Percentiles rank a stretch among this genome's conserved stretches.
Conservation (phyloP, 2,329 filamentous ascomycete species). For the Nakataea oryzae region DNA sequence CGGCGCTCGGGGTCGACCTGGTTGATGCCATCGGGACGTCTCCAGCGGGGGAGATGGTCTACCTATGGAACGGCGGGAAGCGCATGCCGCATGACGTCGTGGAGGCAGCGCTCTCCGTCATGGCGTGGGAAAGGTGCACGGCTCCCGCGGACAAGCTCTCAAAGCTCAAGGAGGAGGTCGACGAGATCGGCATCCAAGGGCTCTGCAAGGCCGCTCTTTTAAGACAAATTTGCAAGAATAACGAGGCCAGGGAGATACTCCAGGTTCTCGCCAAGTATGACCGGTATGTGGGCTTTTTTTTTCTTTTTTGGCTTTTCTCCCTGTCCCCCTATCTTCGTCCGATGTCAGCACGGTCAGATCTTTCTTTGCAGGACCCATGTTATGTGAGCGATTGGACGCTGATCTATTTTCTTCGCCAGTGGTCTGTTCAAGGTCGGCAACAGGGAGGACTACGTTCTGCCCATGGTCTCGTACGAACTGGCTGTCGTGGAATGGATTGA, state of each 20-base stretch:
- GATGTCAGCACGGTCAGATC: background rate
- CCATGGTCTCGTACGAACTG: conserved; percentile 78
- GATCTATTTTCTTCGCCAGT: conserved; percentile 18
- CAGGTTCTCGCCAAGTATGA: conserved; percentile 57
- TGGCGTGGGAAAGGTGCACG: conserved; percentile 57
- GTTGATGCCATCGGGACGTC: conserved; percentile 73
- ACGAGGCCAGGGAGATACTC: conserved; percentile 56
- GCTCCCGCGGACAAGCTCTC: conserved; percentile 26
- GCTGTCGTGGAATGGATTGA: conserved; percentile 74
- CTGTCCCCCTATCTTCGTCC: background rate
- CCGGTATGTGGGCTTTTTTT: conserved; percentile 28
- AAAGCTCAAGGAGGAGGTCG: conserved; percentile 39
- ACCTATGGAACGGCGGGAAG: conserved; percentile 84
- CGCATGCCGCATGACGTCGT: conserved; percentile 63
- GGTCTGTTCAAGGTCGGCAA: conserved; percentile 44
- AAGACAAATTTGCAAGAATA: conserved; percentile 49
- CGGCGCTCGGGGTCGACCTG: conserved; percentile 54
- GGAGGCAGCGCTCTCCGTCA: conserved; percentile 46
- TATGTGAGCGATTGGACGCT: background rate
- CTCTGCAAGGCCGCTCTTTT: conserved; percentile 57
- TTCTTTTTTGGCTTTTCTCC: background rate
- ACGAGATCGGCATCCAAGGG: conserved; percentile 54
- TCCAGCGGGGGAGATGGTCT: conserved; percentile 83
- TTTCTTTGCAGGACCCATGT: background rate
- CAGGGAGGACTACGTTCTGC: conserved; percentile 60